Base-by-base conservation (phyloP, 257 asterid genomes). In the Solanum sejunctum region DNA sequence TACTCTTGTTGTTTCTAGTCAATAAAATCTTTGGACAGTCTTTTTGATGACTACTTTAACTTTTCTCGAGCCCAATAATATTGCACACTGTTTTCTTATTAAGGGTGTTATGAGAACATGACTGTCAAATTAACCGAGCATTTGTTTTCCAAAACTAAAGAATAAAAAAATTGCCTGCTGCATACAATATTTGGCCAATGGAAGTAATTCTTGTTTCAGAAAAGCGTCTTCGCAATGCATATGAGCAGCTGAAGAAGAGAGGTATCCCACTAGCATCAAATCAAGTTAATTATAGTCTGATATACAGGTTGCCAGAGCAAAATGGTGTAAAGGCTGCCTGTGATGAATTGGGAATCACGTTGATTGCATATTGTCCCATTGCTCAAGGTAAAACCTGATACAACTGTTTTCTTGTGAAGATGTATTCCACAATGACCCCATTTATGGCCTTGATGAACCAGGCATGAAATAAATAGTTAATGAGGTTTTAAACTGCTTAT, bases 221-320 rank as follows among this genome's bases (percentile, higher is more conserved):
- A 91, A 94, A 92, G 89, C 96, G 97, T 20, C 95, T 95, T 56
- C 96, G 95, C 79, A 88, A 84, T 82, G 98, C 98, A 88, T 87
- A 95, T 67, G 89, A 87, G 72, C 93, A 89, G 85, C 95, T 96
- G 77, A 91, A 92, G 81, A 94, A 89, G 93, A 91, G 98, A 91
- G 99, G 98, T 45, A 91, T 96, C 71, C 98, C 97, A 17, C 85
- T 94, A 84, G 99, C 98, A 72, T 96, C 98, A 69, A 96, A 96
- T 93, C 98, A 96, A 90, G 99, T 94, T 6, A 96, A 96, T 84
- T 96, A 96, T 92, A 96, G 99, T 83, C 93, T 96, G 70, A 94
- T 96, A 83, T 96, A 96, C 88, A 86, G 98, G 80, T 63, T 85
- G 41, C 98, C 98, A 0, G 99, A 96, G 92, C 91, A 96, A 87